These are phyloP conservation scores for Hymenoscyphus albidus DNA, from an alignment of 2,329 filamentous ascomycete species.

Conservation along the genomic window DNA sequence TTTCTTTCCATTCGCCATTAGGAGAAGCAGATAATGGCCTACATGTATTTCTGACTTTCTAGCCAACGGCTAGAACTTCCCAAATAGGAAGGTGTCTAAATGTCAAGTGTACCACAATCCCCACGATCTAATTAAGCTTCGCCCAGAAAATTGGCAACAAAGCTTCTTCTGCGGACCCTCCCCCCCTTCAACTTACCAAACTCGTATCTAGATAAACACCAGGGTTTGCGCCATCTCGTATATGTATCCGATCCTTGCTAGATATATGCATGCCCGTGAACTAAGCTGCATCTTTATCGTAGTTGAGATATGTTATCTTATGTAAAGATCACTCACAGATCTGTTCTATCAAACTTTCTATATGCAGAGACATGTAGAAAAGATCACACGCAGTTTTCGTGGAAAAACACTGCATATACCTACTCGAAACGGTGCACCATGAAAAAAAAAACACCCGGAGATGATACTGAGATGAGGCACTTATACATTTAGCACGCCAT, in stretches of 20 bases:
- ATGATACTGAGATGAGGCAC: neutral
- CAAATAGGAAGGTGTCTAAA: neutral
- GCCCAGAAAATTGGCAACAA: slow-evolving; percentile 1
- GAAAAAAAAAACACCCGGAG: neutral
- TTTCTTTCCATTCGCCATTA: too few relatives aligned
- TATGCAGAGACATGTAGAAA: neutral
- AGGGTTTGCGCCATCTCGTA: neutral
- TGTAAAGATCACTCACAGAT: neutral
- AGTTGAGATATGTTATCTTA: neutral
- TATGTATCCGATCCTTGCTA: neutral
- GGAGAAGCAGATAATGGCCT: too few relatives aligned
- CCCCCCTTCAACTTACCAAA: neutral
- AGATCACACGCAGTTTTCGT: neutral
- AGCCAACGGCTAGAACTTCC: neutral
- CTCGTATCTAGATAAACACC: neutral
- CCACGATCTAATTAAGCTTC: neutral
- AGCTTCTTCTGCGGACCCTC: neutral
- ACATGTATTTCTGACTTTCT: neutral
- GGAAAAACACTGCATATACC: neutral
- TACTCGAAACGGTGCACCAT: neutral
- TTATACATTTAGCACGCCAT: neutral
- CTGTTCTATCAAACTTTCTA: neutral
- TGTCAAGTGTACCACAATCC: neutral
- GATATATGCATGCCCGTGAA: neutral
- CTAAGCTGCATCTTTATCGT: neutral